Evolutionary conservation across 805 yeast species (phyloP).

Genomic region (Hanseniaspora pseudoguilliermondii): DNA sequence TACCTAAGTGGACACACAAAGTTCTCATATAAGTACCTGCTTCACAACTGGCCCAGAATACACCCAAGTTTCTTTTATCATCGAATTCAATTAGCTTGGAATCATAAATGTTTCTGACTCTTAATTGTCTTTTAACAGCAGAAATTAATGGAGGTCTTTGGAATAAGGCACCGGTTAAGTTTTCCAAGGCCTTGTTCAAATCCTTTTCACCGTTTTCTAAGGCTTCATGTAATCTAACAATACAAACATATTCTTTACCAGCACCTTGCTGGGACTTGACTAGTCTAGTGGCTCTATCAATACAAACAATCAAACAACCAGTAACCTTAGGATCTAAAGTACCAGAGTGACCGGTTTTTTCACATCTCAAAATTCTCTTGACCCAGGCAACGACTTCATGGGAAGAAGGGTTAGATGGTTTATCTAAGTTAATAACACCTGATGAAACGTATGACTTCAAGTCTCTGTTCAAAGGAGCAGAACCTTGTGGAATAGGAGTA

Average conservation of each 20-base stretch:
- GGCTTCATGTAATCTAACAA: slow-evolving; percentile 88
- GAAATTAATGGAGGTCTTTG: slow-evolving; percentile 98
- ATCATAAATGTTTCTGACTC: slow-evolving; percentile 96
- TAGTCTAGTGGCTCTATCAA: slow-evolving; percentile 94
- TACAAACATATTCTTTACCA: slow-evolving; percentile 98
- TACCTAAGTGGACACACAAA: slow-evolving; percentile 94
- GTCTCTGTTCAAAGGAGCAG: slow-evolving; percentile 90
- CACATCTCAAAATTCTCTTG: slow-evolving; percentile 86
- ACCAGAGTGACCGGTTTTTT: slow-evolving; percentile 98
- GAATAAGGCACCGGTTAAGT: slow-evolving; percentile 94
- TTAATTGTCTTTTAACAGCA: slow-evolving; percentile 96
- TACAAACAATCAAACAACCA: slow-evolving; percentile 95
- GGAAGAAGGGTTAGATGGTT: slow-evolving; percentile 95
- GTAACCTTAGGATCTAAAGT: slow-evolving; percentile 98
- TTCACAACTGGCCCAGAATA: slow-evolving; percentile 99
- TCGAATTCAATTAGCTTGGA: slow-evolving; percentile 92
- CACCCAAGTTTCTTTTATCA: slow-evolving; percentile 91
- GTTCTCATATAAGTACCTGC: slow-evolving; percentile 99
- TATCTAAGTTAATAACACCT: slow-evolving; percentile 94
- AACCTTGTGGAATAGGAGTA: slow-evolving; percentile 93
- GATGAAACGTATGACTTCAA: slow-evolving; percentile 77
- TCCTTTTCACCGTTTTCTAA: slow-evolving; percentile 73
- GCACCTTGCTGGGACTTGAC: slow-evolving; percentile 99
- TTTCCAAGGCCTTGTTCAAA: slow-evolving; percentile 75
- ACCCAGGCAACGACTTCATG: slow-evolving; percentile 99